These are phyloP conservation scores for Cystobasidium ongulense DNA, from an alignment of 768 basidiomycete species.

Conservation along the genomic window DNA sequence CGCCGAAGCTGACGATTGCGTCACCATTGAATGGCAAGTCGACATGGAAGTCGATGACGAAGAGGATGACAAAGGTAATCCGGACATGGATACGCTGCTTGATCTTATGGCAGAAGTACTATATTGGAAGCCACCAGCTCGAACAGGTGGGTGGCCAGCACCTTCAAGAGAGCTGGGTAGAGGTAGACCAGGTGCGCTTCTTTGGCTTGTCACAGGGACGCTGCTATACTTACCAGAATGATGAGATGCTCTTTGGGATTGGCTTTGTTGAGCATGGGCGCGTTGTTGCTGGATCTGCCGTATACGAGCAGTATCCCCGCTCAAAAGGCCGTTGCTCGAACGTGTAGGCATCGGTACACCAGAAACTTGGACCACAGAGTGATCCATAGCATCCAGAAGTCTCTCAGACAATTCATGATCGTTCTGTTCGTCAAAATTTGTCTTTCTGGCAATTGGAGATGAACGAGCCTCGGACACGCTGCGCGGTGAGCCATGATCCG, in stretches of 20 bases:
- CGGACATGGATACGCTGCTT: background rate
- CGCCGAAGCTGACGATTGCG: background rate
- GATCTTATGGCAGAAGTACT: background rate
- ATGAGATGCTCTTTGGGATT: background rate
- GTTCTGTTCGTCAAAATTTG: background rate
- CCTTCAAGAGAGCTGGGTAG: background rate
- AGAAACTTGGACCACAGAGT: background rate
- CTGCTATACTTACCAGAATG: background rate
- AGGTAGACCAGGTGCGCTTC: background rate
- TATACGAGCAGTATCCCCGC: background rate
- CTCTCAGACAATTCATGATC: background rate
- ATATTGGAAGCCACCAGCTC: background rate
- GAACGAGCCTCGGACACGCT: background rate
- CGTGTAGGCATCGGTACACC: background rate
- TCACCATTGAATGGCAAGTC: background rate
- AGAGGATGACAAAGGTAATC: background rate
- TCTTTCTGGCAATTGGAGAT: background rate
- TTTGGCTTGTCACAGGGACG: background rate
- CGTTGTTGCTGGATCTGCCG: background rate
- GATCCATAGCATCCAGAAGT: constrained; percentile 24
- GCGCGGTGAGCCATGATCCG: background rate
- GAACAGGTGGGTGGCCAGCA: background rate
- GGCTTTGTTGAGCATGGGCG: background rate
- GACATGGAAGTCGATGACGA: background rate
- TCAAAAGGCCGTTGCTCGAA: background rate